phyloP scores from a whole-genome alignment of 768 basidiomycete genomes.

The Podaxis carcinomalis region DNA sequence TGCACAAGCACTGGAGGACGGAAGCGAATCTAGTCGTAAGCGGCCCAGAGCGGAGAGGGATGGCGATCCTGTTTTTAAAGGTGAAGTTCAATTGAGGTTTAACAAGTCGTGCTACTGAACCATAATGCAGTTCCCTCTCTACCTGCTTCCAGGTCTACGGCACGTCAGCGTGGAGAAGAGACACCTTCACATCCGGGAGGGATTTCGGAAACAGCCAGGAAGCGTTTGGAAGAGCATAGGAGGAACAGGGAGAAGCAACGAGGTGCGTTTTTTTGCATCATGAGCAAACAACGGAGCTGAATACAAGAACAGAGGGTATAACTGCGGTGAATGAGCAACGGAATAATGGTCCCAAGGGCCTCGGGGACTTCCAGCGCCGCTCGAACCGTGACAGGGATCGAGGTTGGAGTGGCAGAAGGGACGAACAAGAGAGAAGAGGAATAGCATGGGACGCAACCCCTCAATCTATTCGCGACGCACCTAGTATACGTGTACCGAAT shows the following conservation, averaged over 20 bases:
- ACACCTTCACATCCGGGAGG: constrained; percentile 94
- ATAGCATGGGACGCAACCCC: constrained; percentile 59
- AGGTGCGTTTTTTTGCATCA: constrained; percentile 34
- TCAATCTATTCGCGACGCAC: constrained; percentile 62
- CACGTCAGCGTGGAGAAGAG: constrained; percentile 77
- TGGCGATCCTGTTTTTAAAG: constrained; percentile 82
- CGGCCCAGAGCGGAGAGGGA: constrained; percentile 58
- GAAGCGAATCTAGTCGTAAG: constrained; percentile 48
- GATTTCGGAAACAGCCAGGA: constrained; percentile 69
- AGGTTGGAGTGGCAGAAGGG: constrained; percentile 42
- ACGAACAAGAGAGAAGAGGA: constrained; percentile 23
- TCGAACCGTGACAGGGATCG: constrained; percentile 68
- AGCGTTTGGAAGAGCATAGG: constrained; percentile 74
- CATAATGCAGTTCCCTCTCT: constrained; percentile 69
- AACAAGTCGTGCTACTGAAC: constrained; percentile 9
- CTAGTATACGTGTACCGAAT: constrained; percentile 88
- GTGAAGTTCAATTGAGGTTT: constrained; percentile 32
- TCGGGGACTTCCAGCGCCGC: constrained; percentile 93
- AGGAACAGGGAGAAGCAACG: constrained; percentile 63
- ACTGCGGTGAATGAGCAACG: constrained; percentile 51
- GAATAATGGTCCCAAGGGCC: constrained; percentile 63
- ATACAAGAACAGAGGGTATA: constrained; percentile 58
- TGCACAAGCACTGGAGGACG: constrained; percentile 41
- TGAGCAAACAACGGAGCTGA: neutral
- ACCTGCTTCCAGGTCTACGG: constrained; percentile 54